Evolutionary conservation across 1,284 basidiomycete genomes (phyloP).

Genomic region (Puccinia coronata): DNA sequence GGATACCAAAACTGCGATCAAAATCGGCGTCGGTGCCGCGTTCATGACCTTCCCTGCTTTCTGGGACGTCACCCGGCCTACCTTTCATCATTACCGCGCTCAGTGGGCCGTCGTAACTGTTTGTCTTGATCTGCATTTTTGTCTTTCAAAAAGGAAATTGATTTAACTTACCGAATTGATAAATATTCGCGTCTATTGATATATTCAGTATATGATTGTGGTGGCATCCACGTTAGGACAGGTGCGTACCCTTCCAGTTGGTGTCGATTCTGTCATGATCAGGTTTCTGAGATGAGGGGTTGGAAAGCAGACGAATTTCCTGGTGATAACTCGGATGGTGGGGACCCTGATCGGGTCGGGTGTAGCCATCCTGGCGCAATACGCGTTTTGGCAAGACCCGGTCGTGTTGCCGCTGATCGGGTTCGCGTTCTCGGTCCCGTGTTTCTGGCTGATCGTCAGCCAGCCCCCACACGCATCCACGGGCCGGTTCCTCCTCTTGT

Average conservation of each 20-base stretch:
- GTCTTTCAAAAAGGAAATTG: constrained; percentile 12
- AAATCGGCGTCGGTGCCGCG: constrained; percentile 56
- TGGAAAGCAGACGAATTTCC: constrained; percentile 31
- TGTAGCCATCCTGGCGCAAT: constrained; percentile 20
- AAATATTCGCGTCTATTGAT: background rate
- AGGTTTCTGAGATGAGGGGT: background rate
- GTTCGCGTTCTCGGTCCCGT: constrained; percentile 30
- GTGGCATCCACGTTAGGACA: constrained; percentile 46
- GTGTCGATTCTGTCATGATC: background rate
- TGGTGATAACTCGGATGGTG: constrained; percentile 26
- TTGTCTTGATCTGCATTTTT: background rate
- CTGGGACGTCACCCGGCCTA: constrained; percentile 54
- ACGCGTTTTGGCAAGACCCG: constrained; percentile 34
- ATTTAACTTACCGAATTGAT: background rate
- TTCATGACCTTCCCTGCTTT: constrained; percentile 56
- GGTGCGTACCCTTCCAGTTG: constrained; percentile 12
- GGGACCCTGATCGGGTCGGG: constrained; percentile 34
- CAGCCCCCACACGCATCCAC: constrained; percentile 67
- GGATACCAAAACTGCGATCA: constrained; percentile 57
- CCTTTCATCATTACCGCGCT: constrained; percentile 56
- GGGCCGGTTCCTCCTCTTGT: constrained; percentile 79
- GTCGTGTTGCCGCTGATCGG: constrained; percentile 31
- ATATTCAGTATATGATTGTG: constrained; percentile 43
- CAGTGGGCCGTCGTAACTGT: constrained; percentile 56
- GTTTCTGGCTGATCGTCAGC: constrained; percentile 40